Evolutionary conservation across 176 grass and related monocot genomes (phyloP), one percentile per base, ranked within the genome.

Genomic region (Chrysopogon serrulatus): DNA sequence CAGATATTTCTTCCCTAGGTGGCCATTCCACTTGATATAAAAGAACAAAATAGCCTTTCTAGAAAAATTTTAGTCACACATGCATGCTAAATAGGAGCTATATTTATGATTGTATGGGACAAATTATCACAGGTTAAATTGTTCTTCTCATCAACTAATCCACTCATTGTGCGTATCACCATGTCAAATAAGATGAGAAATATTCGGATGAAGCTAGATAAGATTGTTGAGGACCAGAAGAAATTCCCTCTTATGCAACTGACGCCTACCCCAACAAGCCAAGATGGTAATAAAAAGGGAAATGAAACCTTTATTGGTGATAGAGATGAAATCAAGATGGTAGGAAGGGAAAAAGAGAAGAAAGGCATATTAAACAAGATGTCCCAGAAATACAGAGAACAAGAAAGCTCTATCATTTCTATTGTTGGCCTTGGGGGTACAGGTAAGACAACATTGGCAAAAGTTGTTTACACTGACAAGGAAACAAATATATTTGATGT

Each of bases 361-460:
- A 79, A 82, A 41, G 23, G 7, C 11, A 86, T 86, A 32, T 56
- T 90, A 54, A 39, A 2, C 16, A 71, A 30, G 71, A 24, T 82
- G 40, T 37, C 31, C 21, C 63, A 65, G 30, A 64, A 62, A 43
- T 45, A 57, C 10, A 7, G 33, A 17, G 13, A 37, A 2, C 21
- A 72, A 24, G 12, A 90, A 34, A 69, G 17, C 9, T 77, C 31
- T 14, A 73, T 90, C 21, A 86, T 90, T 70, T 78, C 83, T 4
- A 36, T 90, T 77, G 63, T 90, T 71, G 83, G 77, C 31, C 67
- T 90, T 45, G 87, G 87, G 23, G 87, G 82, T 47, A 81, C 85
- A 48, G 87, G 82, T 30, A 90, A 90, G 76, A 85, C 87, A 0
- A 90, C 87, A 65, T 23, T 90, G 21, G 87, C 87, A 71, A 79